Base-by-base conservation (phyloP, 139 green algal species). In the Edaphochlamys debaryana region DNA sequence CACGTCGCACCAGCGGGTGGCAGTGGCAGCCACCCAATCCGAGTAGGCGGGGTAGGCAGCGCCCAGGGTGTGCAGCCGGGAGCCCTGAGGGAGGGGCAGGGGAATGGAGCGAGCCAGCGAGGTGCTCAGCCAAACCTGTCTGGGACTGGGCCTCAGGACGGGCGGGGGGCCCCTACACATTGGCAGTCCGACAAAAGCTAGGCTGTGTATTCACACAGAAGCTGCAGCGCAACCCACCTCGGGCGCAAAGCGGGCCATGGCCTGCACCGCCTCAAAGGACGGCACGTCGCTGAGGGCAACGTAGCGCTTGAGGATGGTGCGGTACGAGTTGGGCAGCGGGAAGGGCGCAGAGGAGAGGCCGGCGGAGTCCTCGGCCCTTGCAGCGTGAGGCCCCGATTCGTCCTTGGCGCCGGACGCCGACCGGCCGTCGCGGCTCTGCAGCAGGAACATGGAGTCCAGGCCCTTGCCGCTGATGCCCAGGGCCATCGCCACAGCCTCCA, bases 311-410 rank as follows among this genome's bases (percentile, higher is more conserved):
- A 87, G 63, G 19, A 73, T 63, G 40, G 58, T 71, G 25, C 79
- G 71, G 79, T 67, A 87, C 30, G 70, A 72, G 66, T 83, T 85
- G 63, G 79, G 81, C 52, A 84, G 68, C 34, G 79, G 67, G 67
- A 79, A 78, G 50, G 42, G 67, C 19, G 32, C 50, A 22, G 19
- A 37, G 7, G 32, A 54, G 23, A 52, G 67, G 67, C 67, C 67
- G 67, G 32, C 56, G 32, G 40, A 19, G 40, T 54, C 67, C 27
- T 27, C 40, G 45, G 45, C 45, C n/a, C n/a, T n/a, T n/a, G n/a
- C n/a, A n/a, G n/a, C n/a, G n/a, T n/a, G n/a, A n/a, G n/a, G n/a
- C n/a, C n/a, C n/a, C n/a, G n/a, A n/a, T n/a, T n/a, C 60, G 13
- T 36, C n/a, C 2, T 67, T 29, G 63, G 25, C 32, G n/a, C 30